These are phyloP conservation scores for Paragyromitra xinjiangensis DNA, from an alignment of 495 filamentous ascomycete species.

Conservation along the genomic window DNA sequence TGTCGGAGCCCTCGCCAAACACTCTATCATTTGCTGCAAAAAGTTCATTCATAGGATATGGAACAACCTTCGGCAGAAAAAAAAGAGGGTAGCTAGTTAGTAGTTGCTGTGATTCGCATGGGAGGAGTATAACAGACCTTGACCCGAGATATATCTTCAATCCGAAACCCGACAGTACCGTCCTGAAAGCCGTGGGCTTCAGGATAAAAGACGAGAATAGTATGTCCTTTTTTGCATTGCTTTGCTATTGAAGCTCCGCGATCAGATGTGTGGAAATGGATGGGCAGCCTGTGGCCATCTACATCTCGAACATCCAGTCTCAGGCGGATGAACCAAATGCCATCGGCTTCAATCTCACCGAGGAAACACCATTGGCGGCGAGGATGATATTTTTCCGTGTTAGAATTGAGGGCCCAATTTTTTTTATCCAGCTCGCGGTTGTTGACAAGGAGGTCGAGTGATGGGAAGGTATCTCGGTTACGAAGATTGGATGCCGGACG, in stretches of 20 bases:
- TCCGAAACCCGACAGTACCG: neutral
- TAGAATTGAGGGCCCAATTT: neutral
- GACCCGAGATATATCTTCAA: neutral
- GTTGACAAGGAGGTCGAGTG: neutral
- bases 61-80: neutral
- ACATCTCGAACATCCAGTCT: neutral
- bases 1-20: neutral
- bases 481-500: neutral
- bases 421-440: neutral
- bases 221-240: neutral
- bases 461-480: neutral
- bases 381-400: neutral
- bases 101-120: neutral
- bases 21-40: neutral
- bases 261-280: neutral
- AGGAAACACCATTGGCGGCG: conserved; percentile 5
- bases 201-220: neutral
- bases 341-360: neutral
- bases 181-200: neutral
- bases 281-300: neutral
- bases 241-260: neutral
- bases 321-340: neutral
- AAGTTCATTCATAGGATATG: neutral
- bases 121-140: neutral
- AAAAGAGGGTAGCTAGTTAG: neutral